Conservation (phyloP, 1,139 yeast genomes). For the Trichomonascaceae sp. region DNA sequence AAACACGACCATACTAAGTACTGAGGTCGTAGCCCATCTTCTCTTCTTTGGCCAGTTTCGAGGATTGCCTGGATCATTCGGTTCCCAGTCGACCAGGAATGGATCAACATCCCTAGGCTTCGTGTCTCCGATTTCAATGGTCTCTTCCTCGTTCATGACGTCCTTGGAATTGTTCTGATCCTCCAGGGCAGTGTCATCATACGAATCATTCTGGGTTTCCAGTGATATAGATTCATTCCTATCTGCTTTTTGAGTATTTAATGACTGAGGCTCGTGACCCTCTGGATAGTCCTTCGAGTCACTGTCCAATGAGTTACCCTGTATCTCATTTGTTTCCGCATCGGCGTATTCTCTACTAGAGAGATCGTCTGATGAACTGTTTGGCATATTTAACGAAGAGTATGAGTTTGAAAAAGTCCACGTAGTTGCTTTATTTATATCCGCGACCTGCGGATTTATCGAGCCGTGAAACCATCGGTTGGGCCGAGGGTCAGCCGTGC, state of each 20-base stretch:
- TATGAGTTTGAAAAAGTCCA: neutral
- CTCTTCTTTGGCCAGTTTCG: constrained; percentile 45
- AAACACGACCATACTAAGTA: constrained; percentile 49
- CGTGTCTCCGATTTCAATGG: neutral
- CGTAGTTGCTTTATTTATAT: neutral
- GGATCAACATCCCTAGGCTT: constrained; percentile 36
- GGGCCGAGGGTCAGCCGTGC: neutral
- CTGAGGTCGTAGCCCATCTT: constrained; percentile 41
- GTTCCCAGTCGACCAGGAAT: constrained; percentile 57
- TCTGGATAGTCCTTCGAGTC: no score
- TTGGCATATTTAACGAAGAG: neutral
- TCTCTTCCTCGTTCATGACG: neutral
- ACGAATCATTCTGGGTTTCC: neutral
- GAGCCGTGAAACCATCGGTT: neutral
- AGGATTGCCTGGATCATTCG: constrained; percentile 52
- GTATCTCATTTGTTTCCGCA: neutral
- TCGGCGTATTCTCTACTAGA: neutral
- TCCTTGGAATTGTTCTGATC: neutral
- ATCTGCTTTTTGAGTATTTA: neutral
- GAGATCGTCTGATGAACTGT: neutral
- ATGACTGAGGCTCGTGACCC: neutral
- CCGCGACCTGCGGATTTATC: neutral
- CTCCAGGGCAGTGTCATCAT: neutral
- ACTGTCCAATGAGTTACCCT: neutral
- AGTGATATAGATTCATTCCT: neutral